Conservation (phyloP, 2,329 filamentous ascomycete genomes). For the Neocatenulostroma microsporum region DNA sequence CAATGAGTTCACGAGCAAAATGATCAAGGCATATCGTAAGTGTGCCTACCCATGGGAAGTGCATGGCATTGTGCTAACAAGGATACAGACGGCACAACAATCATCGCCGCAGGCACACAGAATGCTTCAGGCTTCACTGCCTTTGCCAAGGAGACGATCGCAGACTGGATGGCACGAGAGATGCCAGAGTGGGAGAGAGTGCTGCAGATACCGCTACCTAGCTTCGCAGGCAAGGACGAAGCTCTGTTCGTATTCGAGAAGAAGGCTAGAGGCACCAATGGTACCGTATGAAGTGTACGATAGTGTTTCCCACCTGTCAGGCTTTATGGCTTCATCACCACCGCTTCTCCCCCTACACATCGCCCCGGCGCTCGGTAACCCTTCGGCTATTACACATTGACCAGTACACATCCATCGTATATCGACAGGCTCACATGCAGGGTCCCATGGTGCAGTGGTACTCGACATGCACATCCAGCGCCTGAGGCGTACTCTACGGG, state of each 20-base stretch:
- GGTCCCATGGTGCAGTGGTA: too few species aligned
- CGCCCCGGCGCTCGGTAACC: too few species aligned
- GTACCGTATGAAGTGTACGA: too few species aligned
- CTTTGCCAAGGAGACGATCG: slow-evolving; percentile 56
- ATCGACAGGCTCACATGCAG: too few species aligned
- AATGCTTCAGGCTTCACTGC: slow-evolving; percentile 67
- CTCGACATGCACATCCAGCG: too few species aligned
- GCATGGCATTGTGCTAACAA: background rate
- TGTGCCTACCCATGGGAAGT: slow-evolving; percentile 2
- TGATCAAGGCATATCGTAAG: slow-evolving; percentile 51
- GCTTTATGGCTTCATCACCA: too few species aligned
- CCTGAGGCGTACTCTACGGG: too few species aligned
- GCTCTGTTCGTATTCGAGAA: slow-evolving; percentile 58
- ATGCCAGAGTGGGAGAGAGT: slow-evolving; percentile 51
- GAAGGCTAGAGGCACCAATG: too few species aligned
- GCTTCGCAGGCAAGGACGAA: slow-evolving; percentile 71
- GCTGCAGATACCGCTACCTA: slow-evolving; percentile 60
- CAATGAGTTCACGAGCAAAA: slow-evolving; percentile 55
- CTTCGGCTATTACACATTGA: too few species aligned
- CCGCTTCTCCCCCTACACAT: too few species aligned
- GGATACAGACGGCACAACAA: slow-evolving; percentile 45
- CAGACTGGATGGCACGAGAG: slow-evolving; percentile 57
- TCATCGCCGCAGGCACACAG: slow-evolving; percentile 68
- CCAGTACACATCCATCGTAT: too few species aligned
- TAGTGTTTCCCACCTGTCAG: too few species aligned